Evolutionary conservation across 352 stramenopile species (phyloP), one percentile per base, ranked within the genome.

Genomic region (Aphanomyces cochlioides): DNA sequence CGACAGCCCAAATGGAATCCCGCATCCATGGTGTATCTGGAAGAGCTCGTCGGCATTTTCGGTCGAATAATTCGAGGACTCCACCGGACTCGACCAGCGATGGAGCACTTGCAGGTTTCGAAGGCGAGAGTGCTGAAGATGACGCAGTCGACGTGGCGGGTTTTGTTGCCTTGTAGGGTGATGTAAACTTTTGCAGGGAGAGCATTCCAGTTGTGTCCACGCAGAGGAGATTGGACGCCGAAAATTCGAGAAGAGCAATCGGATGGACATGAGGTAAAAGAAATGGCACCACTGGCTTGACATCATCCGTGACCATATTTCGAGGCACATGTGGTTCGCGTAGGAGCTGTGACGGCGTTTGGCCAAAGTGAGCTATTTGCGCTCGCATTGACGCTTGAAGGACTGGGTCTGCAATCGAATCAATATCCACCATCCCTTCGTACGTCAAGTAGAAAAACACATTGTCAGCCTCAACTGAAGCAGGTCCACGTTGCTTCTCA

Each of bases 401-500:
- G 37, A 98, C 82, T 7, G 97, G 78, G 47, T 98, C 93, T 34
- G 96, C 78, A 75, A 97, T 96, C 6, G 95, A 96, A 73, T 99
- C 92, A 41, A 99, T 86, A 75, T 99, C 95, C 48, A 99, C 96
- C 77, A 96, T 96, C 48, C 97, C 97, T 82, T 99, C 96, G 73
- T 99, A 99, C 1, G 93, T 99, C 41, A 99, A 82, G 73, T 99
- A 98, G 76, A 99, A 98, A 76, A 99, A 99, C 8, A 99, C 78
- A 74, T 99, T 99, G 72, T 98, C 92, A 7, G 96, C 92, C 12
- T 92, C 83, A 39, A 98, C 83, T 7, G 97, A 95, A 38, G 91
- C 90, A 36, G 76, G 61, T 0, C 85, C 88, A 37, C 86, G 79
- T 61, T 96, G 83, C 56, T 82, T 92, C 12, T 76, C 79, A 6